Conservation (phyloP, 495 filamentous ascomycete genomes). For the Aspergillus nanangensis region DNA sequence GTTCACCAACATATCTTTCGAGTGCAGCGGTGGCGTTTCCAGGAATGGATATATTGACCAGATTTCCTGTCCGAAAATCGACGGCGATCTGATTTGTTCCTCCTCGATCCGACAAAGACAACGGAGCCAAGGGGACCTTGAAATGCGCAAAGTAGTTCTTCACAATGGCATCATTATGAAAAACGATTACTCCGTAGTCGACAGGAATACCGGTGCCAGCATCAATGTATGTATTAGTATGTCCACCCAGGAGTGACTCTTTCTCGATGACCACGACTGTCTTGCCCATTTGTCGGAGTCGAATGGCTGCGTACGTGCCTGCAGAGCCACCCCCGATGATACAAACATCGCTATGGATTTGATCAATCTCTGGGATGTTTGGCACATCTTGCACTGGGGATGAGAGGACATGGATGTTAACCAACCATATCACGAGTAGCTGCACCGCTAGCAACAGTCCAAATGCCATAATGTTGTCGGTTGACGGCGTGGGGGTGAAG, state of each 20-base stretch:
- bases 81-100: neutral
- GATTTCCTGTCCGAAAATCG: neutral
- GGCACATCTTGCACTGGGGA: too few species aligned
- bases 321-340: constrained; percentile 46
- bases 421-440: too few species aligned
- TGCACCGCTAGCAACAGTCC: too few species aligned
- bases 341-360: constrained; percentile 26
- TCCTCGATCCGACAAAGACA: too few species aligned
- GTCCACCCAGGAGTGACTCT: constrained; percentile 36
- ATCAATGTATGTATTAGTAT: constrained; percentile 37
- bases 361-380: too few species aligned
- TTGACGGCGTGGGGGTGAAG: too few species aligned
- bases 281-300: constrained; percentile 35
- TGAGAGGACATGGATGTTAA: too few species aligned
- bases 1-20: constrained; percentile 21
- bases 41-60: neutral
- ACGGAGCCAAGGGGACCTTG: constrained; percentile 13
- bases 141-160: constrained; percentile 31
- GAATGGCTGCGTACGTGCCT: constrained; percentile 45
- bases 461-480: too few species aligned
- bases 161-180: constrained; percentile 29
- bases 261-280: constrained; percentile 43
- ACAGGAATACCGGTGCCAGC: constrained; percentile 28
- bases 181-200: constrained; percentile 40
- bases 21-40: constrained; percentile 6